These are phyloP conservation scores for Parasitella parasitica DNA, from an alignment of 371 early-diverging fungal species.

Conservation along the genomic window DNA sequence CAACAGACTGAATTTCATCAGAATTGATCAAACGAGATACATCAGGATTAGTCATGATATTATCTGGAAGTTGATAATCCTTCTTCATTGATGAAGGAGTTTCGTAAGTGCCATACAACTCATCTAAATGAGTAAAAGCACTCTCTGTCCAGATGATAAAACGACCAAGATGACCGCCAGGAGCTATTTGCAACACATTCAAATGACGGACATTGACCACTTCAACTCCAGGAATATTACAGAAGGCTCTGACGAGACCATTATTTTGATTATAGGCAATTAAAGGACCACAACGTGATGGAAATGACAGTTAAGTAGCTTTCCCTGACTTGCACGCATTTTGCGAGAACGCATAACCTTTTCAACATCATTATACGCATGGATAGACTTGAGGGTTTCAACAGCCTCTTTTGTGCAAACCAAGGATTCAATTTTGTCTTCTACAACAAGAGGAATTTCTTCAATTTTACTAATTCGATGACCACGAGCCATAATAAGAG, in stretches of 20 bases:
- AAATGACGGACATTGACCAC: conserved; percentile 89
- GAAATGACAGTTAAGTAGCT: conserved; percentile 99
- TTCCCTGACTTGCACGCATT: conserved; percentile 98
- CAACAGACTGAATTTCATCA: conserved; percentile 95
- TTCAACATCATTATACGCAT: conserved; percentile 96
- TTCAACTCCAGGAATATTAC: conserved; percentile 99
- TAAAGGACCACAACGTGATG: conserved; percentile 97
- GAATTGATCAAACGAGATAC: conserved; percentile 97
- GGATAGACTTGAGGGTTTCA: conserved; percentile 87
- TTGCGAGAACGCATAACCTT: conserved; percentile 97
- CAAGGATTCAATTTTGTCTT: conserved; percentile 79
- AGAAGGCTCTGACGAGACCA: conserved; percentile 96
- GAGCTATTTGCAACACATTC: conserved; percentile 98
- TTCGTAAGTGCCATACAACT: conserved; percentile 92
- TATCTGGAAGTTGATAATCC: conserved; percentile 90
- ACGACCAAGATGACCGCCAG: conserved; percentile 99
- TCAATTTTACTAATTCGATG: conserved; percentile 95
- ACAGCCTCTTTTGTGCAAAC: conserved; percentile 98
- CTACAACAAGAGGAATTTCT: conserved; percentile 97
- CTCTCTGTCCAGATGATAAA: conserved; percentile 99
- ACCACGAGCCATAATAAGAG: conserved; percentile 98
- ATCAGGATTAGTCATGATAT: conserved; percentile 94
- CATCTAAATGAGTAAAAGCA: conserved; percentile 95
- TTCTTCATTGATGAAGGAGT: conserved; percentile 86
- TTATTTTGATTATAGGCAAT: conserved; percentile 96